phyloP scores from a whole-genome alignment of 176 grass and related monocot genomes.

The Oryza glaberrima region DNA sequence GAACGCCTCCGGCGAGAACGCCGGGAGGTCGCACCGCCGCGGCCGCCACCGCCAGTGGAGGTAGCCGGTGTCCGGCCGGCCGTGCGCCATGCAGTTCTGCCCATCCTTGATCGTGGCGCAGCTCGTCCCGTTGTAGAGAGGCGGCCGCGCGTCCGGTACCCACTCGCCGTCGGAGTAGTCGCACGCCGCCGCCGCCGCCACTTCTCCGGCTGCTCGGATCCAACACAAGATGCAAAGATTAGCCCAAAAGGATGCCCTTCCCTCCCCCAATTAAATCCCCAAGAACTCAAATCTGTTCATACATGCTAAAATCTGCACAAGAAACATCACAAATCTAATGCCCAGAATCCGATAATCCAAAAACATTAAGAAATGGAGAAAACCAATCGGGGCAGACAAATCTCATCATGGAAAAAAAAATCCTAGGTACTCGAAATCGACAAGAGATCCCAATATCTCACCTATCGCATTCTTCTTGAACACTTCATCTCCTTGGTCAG shows the following conservation, averaged over 20 bases:
- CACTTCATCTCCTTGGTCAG: neutral
- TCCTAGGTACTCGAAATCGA: neutral
- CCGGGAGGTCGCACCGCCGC: conserved; percentile 53
- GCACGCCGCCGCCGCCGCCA: conserved; percentile 30
- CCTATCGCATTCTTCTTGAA: neutral
- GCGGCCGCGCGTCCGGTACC: conserved; percentile 53
- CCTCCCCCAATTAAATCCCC: neutral
- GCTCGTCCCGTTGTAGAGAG: conserved; percentile 62
- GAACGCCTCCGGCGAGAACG: conserved; percentile 62
- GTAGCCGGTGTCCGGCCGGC: conserved; percentile 82
- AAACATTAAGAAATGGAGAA: neutral
- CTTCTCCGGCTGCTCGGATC: conserved; percentile 15
- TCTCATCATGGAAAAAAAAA: neutral
- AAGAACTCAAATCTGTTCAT: neutral
- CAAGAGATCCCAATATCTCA: neutral
- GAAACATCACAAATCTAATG: conserved; percentile 7
- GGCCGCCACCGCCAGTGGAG: conserved; percentile 82
- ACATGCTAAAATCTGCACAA: neutral
- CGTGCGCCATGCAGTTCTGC: conserved; percentile 91
- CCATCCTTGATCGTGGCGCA: conserved; percentile 82
- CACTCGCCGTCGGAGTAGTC: conserved; percentile 73
- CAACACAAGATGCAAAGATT: conserved; percentile 17
- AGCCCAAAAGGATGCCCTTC: neutral
- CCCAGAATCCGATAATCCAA: neutral
- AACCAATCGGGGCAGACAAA: neutral